Evolutionary conservation across 306 rosid genomes (phyloP).

Genomic region (Purshia tridentata): DNA sequence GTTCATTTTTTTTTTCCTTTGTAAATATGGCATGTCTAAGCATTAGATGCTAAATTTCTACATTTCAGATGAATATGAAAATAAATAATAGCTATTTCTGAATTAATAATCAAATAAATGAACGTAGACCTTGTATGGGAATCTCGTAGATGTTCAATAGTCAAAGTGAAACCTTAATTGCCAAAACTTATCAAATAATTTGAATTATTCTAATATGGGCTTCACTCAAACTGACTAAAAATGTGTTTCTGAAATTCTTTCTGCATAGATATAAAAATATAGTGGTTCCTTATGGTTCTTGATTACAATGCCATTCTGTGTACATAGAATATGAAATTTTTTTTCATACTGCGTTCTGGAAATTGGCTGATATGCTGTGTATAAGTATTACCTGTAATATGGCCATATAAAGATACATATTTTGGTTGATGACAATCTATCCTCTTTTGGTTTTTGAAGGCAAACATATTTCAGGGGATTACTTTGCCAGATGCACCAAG

Average conservation of each 20-base stretch:
- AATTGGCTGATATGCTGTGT: not conserved
- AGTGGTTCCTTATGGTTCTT: not conserved
- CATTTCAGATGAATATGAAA: not conserved
- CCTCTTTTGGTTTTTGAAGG: constrained; percentile 45
- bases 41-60: not conserved
- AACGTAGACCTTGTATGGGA: not conserved
- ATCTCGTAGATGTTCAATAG: not conserved
- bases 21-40: not conserved
- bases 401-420: not conserved
- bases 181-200: too few species aligned
- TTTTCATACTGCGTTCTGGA: not conserved
- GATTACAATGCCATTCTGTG: not conserved
- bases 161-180: not conserved
- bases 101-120: not conserved
- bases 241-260: not conserved
- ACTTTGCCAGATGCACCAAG: constrained; percentile 77
- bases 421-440: constrained; percentile 16
- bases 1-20: not conserved
- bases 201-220: too few species aligned
- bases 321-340: not conserved
- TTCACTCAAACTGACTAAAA: too few species aligned
- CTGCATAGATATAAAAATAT: not conserved
- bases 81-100: not conserved
- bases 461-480: constrained; percentile 78
- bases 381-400: not conserved